Percentiles rank a stretch among this genome's conserved stretches.
phyloP scores from a whole-genome alignment of 345 rosid species.

The Sapria himalayana region DNA sequence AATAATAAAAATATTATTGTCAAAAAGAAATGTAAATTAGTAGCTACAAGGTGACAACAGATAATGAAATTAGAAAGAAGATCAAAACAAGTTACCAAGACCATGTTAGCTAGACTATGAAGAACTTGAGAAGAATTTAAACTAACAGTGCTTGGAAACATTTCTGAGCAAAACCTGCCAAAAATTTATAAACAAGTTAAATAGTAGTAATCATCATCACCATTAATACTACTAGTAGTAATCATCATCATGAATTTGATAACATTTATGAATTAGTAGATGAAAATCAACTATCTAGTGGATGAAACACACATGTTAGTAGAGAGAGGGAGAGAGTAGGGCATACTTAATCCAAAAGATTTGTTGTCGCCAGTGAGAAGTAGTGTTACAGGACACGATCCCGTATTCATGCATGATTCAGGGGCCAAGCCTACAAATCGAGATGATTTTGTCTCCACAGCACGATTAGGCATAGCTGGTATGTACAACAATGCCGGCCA shows the following conservation, averaged over 20 bases:
- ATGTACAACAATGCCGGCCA: slow-evolving; percentile 76
- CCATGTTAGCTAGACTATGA: slow-evolving; percentile 21
- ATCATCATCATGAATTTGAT: slow-evolving; percentile 1
- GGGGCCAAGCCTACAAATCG: slow-evolving; percentile 25
- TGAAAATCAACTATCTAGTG: slow-evolving; percentile 4
- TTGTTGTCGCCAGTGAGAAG: slow-evolving; percentile 52
- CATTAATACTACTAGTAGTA: background rate
- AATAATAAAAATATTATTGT: slow-evolving; percentile 1
- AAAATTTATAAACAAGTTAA: slow-evolving; percentile 4
- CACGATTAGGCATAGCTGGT: slow-evolving; percentile 45
- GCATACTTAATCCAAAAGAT: slow-evolving; percentile 44
- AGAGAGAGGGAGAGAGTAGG: background rate
- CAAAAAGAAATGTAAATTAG: slow-evolving; percentile 2
- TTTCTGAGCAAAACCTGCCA: slow-evolving; percentile 30
- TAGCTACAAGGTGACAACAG: background rate
- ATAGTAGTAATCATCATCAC: too few relatives aligned
- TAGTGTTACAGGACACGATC: slow-evolving; percentile 50
- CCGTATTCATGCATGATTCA: slow-evolving; percentile 43
- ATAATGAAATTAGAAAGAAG: slow-evolving; percentile 2
- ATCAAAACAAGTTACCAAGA: slow-evolving; percentile 24
- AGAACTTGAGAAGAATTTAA: slow-evolving; percentile 19
- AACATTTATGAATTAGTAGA: background rate
- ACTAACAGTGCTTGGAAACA: slow-evolving; percentile 24
- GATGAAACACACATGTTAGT: background rate
- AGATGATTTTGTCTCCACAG: slow-evolving; percentile 20